phyloP scores from a whole-genome alignment of 192 early-diverging fungal species.

The Umbelopsis sp. region DNA sequence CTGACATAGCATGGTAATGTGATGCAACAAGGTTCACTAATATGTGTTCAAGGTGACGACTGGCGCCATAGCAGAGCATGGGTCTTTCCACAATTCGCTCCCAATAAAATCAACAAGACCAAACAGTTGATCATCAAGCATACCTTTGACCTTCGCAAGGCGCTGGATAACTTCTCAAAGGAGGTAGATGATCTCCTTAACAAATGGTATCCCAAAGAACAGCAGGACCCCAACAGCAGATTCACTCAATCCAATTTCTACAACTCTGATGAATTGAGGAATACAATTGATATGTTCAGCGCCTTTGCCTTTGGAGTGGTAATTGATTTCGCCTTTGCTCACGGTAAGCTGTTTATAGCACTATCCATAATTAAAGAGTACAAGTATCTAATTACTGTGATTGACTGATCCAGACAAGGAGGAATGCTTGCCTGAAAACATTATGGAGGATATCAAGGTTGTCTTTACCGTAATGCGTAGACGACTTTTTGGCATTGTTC shows the following conservation, averaged over 20 bases:
- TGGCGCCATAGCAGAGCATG: slow-evolving; percentile 17
- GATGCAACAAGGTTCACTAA: not conserved
- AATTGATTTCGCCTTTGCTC: slow-evolving; percentile 15
- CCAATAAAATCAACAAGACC: slow-evolving; percentile 12
- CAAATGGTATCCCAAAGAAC: not conserved
- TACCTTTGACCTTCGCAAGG: not conserved
- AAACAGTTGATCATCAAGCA: slow-evolving; percentile 14
- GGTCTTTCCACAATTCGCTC: slow-evolving; percentile 4
- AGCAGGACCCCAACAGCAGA: not conserved
- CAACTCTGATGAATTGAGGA: not conserved
- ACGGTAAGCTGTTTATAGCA: not conserved
- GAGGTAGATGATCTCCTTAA: not conserved
- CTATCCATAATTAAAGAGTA: too few species aligned
- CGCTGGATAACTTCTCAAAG: not conserved
- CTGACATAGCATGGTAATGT: not conserved
- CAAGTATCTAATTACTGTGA: not conserved
- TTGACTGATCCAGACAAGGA: not conserved
- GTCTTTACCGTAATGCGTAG: not conserved
- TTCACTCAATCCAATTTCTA: slow-evolving; percentile 10
- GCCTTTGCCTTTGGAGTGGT: not conserved
- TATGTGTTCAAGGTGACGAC: not conserved
- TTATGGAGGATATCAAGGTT: not conserved
- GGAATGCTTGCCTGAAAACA: slow-evolving; percentile 5
- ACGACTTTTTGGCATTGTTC: not conserved
- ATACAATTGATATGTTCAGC: not conserved